Evolutionary conservation across 345 rosid species (phyloP).

Genomic region (Populus deltoides): DNA sequence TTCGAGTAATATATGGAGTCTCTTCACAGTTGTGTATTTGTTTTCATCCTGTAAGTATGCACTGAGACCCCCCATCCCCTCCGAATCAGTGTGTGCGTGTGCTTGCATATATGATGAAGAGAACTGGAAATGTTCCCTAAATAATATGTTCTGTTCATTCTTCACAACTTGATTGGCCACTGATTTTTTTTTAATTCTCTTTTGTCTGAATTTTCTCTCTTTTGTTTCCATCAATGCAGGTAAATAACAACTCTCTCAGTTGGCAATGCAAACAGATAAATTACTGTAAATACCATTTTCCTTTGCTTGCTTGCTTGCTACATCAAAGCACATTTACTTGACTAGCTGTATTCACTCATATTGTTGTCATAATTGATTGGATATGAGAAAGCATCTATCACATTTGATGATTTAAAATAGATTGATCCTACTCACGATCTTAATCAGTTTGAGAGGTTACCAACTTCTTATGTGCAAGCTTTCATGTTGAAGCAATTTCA

Average conservation of each 20-base stretch:
- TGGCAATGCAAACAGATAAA: slow-evolving; percentile 87
- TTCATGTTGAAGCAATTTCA: not conserved
- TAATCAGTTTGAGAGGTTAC: not conserved
- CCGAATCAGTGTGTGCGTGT: not conserved
- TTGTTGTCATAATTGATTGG: not conserved
- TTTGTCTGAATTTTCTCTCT: not conserved
- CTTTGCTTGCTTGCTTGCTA: slow-evolving; percentile 11
- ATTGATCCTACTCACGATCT: not conserved
- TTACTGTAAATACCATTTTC: slow-evolving; percentile 54
- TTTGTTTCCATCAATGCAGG: slow-evolving; percentile 47
- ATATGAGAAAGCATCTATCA: not conserved
- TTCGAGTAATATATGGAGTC: slow-evolving; percentile 89
- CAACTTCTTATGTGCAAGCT: not conserved
- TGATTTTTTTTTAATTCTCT: not conserved
- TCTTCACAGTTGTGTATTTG: slow-evolving; percentile 86
- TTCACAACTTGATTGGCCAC: slow-evolving; percentile 3
- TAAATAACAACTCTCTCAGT: slow-evolving; percentile 93
- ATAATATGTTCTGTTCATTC: not conserved
- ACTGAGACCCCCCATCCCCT: no score
- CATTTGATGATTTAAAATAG: not conserved
- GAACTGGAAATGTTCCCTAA: not conserved
- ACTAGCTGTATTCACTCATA: not conserved
- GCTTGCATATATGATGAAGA: no score
- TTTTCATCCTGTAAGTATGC: slow-evolving; percentile 84
- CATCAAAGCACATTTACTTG: not conserved